Conservation (phyloP, 768 basidiomycete species). For the Cystofilobasidium capitatum region DNA sequence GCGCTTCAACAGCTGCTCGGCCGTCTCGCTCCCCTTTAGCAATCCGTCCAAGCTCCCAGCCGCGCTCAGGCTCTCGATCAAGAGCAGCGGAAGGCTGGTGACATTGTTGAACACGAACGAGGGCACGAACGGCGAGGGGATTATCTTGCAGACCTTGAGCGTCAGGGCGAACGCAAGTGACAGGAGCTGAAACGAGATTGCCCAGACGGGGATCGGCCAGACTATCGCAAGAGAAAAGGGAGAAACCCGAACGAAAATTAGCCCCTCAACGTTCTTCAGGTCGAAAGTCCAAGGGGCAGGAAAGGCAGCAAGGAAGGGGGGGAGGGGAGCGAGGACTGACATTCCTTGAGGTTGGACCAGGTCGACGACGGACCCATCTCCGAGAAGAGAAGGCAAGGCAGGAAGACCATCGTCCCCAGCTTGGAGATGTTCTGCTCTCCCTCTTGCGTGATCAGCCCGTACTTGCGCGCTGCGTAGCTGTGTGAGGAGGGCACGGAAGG, state of each 20-base stretch:
- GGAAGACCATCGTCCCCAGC: slow-evolving; percentile 35
- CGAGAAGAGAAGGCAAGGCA: slow-evolving; percentile 37
- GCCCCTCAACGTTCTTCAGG: neutral
- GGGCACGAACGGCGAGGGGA: slow-evolving; percentile 26
- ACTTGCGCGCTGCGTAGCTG: slow-evolving; percentile 1
- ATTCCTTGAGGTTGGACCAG: slow-evolving; percentile 33
- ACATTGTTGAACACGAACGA: slow-evolving; percentile 40
- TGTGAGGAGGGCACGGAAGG: too few species aligned
- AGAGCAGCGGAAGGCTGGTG: slow-evolving; percentile 36
- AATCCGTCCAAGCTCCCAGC: slow-evolving; percentile 36
- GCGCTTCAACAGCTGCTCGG: slow-evolving; percentile 31
- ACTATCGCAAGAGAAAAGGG: slow-evolving; percentile 29
- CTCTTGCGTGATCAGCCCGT: slow-evolving; percentile 29
- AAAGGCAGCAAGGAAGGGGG: neutral
- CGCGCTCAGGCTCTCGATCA: slow-evolving; percentile 34
- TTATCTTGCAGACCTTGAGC: slow-evolving; percentile 23
- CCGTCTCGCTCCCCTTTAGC: slow-evolving; percentile 20
- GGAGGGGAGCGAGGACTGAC: slow-evolving; percentile 28
- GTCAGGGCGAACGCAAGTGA: slow-evolving; percentile 32
- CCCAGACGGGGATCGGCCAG: slow-evolving; percentile 35
- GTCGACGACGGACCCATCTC: slow-evolving; percentile 39
- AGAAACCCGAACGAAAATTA: neutral
- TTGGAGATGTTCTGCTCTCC: slow-evolving; percentile 31
- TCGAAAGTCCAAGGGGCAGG: neutral
- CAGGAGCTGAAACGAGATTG: slow-evolving; percentile 35